Base-by-base conservation (phyloP, 148 eudicot genomes). In the Pharnaceum exiguum region DNA sequence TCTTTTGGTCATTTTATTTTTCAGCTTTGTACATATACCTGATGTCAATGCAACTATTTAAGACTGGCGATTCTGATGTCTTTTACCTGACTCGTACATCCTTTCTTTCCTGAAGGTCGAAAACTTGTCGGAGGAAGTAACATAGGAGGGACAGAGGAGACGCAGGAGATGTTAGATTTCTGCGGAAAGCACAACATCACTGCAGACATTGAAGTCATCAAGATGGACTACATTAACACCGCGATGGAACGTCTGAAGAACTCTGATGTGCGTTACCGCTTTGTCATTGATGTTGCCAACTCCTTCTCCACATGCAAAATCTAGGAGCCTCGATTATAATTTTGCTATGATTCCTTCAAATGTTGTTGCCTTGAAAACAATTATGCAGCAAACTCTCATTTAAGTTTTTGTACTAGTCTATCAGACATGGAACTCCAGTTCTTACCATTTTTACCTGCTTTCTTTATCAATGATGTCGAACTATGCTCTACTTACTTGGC, bases 141-240 rank as follows among this genome's bases (percentile, higher is more conserved):
- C 60, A 63, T 80, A 9, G 94, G 89, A 24, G 84, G 89, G 42
- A 66, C 78, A 28, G 70, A 80, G 51, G 94, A 86, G 77, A 82
- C 80, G 1, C 94, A 82, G 47, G 89, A 82, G 46, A 82, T 79
- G 93, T 70, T 82, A 2, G 78, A 82, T 36, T 83, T 83, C 46
- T 77, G 85, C 2, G 86, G 74, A 5, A 53, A 71, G 57, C 79
- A 85, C 48, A 65, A 62, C 60, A 76, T 86, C 25, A 55, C 60
- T 17, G 72, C 86, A 15, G 89, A 80, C 16, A 71, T 80, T 48
- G 94, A 86, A 67, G 67, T 82, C 52, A 71, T 82, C 28, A 58
- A 50, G 11, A 75, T 78, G 73, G 80, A 77, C 25, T 32, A 77
- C 5, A 51, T 82, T 19, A 78, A 78, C 56, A 52, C 74, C 0